phyloP scores from a whole-genome alignment of 345 rosid species.

The Boechera retrofracta region DNA sequence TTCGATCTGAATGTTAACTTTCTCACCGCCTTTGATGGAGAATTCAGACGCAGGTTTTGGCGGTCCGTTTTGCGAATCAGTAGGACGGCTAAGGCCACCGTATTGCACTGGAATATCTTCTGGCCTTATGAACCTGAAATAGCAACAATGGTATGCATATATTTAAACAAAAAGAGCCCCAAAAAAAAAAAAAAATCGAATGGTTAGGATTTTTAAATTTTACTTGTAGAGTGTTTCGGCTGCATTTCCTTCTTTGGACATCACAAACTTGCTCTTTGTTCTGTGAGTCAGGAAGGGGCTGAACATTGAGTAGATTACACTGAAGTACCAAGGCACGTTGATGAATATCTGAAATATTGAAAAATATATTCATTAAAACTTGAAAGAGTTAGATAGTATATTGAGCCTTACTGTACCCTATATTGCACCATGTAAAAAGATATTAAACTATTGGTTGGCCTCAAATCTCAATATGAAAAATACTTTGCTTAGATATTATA shows the following conservation, averaged over 20 bases:
- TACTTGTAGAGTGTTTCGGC: constrained; percentile 98
- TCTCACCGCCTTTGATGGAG: constrained; percentile 91
- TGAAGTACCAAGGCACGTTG: constrained; percentile 99
- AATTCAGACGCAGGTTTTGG: constrained; percentile 93
- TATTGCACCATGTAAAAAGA: neutral
- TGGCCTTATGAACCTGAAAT: constrained; percentile 76
- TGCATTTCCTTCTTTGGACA: constrained; percentile 85
- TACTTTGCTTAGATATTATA: constrained; percentile 9
- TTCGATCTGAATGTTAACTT: constrained; percentile 95
- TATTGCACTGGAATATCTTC: constrained; percentile 93
- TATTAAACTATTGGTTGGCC: neutral
- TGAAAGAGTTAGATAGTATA: neutral
- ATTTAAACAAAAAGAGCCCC: neutral
- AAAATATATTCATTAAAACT: neutral
- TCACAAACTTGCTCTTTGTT: constrained; percentile 95
- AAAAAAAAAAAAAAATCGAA: neutral
- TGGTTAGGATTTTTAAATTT: neutral
- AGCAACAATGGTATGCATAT: constrained; percentile 11
- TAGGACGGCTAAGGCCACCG: constrained; percentile 81
- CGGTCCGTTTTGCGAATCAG: constrained; percentile 65
- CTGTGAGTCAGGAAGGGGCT: constrained; percentile 94
- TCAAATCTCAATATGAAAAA: neutral
- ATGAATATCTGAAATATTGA: constrained; percentile 66
- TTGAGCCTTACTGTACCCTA: neutral
- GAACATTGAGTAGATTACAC: constrained; percentile 79